Evolutionary conservation across 1,139 yeast genomes (phyloP), one percentile per base, ranked within the genome.

Genomic region (Magnusiomyces magnusii): DNA sequence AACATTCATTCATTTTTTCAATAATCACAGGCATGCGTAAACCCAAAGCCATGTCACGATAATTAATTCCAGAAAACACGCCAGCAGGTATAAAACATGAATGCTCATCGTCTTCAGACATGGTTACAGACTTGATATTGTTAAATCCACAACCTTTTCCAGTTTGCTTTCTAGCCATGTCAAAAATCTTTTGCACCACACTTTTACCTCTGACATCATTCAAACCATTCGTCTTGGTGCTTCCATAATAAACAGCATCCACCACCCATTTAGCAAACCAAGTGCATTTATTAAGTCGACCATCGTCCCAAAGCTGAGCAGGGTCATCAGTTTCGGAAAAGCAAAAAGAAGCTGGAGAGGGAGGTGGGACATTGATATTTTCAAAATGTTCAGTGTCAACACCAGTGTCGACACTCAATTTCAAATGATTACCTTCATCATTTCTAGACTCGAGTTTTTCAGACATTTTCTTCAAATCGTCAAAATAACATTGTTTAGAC

Each of bases 241-340:
- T n/a, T 5, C 49, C 10, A 23, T 21, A 44, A 17, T 21, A 44
- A 44, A 44, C 27, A 23, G 5, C 21, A 21, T 44, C 49, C 10
- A 44, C 49, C n/a, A n/a, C 49, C 49, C 49, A 44, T 21, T 44
- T 44, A 3, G 49, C 49, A 44, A 44, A 44, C 49, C 49, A 44
- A 10, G n/a, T 10, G 7, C n/a, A 7, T 9, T 23, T 5, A 44
- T 44, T 44, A 5, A 44, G 27, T 21, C 49, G 24, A 9, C 17
- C 27, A 17, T 44, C 25, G 5, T 44, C 49, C 49, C 49, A 44
- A 17, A 44, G 49, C 5, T 44, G 10, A 9, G 10, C 27, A 21
- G 49, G 49, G 17, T 44, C 27, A 5, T 23, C 15, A 3, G 49
- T 10, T 44, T 10, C 21, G 21, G 49, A 21, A n/a, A 10, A 39